A percentile compares a stretch with the other conserved stretches of the same genome.
These are phyloP conservation scores for Didymella keratinophila DNA, from an alignment of 2,329 filamentous ascomycete species.

Conservation along the genomic window DNA sequence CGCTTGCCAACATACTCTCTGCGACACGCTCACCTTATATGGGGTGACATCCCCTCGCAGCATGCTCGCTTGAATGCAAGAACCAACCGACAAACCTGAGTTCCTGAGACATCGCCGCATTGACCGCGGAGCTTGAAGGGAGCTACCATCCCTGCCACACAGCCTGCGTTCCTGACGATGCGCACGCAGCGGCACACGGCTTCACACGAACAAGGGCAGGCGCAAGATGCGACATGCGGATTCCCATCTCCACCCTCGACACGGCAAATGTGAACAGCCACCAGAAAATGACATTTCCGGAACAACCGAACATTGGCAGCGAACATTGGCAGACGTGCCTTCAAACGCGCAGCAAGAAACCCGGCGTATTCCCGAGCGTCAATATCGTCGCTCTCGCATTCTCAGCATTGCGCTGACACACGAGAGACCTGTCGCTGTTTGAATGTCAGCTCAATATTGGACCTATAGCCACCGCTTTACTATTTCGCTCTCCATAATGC, in stretches of 20 bases:
- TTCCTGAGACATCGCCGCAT: constrained; percentile 34
- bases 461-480: neutral
- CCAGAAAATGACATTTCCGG: constrained; percentile 11
- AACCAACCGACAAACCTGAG: constrained; percentile 15
- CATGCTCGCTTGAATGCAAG: constrained; percentile 15
- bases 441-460: constrained; percentile 1
- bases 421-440: constrained; percentile 4
- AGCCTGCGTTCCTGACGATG: constrained; percentile 12
- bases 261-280: constrained; percentile 13
- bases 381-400: neutral
- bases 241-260: constrained; percentile 27
- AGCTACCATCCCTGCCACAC: constrained; percentile 20
- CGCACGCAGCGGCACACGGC: constrained; percentile 2
- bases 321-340: constrained; percentile 3
- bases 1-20: constrained; percentile 32
- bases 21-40: constrained; percentile 39
- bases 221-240: constrained; percentile 20
- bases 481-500: neutral
- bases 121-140: constrained; percentile 23
- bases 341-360: constrained; percentile 10
- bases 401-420: neutral
- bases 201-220: constrained; percentile 24
- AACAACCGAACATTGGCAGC: constrained; percentile 11
- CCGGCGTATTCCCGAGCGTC: constrained; percentile 13
- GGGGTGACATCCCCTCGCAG: constrained; percentile 22